Evolutionary conservation across 2,329 filamentous ascomycete genomes (phyloP).

Genomic region (Aspergillus eucalypticola): DNA sequence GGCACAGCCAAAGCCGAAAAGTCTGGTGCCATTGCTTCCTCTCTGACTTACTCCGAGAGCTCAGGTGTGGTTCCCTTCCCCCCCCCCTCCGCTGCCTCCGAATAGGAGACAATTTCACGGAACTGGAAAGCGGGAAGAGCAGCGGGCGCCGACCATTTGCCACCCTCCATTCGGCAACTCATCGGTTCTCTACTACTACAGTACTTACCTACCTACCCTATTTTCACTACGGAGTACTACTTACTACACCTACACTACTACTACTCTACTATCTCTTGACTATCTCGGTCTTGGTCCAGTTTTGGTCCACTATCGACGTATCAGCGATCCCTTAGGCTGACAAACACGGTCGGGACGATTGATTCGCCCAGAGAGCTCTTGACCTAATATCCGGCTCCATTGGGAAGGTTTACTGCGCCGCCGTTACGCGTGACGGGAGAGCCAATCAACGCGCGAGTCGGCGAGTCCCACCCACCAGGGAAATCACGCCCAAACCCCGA

Average conservation of each 20-base stretch:
- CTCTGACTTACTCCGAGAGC: not conserved
- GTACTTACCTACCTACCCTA: no score
- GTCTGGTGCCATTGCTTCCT: not conserved
- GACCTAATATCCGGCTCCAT: conserved; percentile 6
- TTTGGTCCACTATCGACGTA: conserved; percentile 10
- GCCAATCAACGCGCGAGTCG: conserved; percentile 14
- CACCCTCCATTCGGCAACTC: not conserved
- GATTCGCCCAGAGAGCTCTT: conserved; percentile 10
- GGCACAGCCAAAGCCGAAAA: conserved; percentile 11
- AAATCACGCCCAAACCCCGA: conserved; percentile 8
- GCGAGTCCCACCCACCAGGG: conserved; percentile 5
- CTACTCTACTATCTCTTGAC: not conserved
- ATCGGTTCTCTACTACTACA: not conserved
- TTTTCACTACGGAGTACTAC: no score
- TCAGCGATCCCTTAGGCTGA: conserved; percentile 15
- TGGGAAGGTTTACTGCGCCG: conserved; percentile 11
- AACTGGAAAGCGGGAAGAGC: not conserved
- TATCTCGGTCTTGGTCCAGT: not conserved
- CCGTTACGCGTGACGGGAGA: conserved; percentile 11
- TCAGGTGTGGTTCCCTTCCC: conserved; percentile 4
- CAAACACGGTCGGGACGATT: conserved; percentile 11
- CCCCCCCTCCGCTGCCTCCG: not conserved
- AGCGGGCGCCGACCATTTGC: not conserved
- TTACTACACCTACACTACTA: not conserved
- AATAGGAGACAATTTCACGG: not conserved